These are phyloP conservation scores for Colletotrichum sp. DNA, from an alignment of 2,329 filamentous ascomycete species.

Conservation along the genomic window DNA sequence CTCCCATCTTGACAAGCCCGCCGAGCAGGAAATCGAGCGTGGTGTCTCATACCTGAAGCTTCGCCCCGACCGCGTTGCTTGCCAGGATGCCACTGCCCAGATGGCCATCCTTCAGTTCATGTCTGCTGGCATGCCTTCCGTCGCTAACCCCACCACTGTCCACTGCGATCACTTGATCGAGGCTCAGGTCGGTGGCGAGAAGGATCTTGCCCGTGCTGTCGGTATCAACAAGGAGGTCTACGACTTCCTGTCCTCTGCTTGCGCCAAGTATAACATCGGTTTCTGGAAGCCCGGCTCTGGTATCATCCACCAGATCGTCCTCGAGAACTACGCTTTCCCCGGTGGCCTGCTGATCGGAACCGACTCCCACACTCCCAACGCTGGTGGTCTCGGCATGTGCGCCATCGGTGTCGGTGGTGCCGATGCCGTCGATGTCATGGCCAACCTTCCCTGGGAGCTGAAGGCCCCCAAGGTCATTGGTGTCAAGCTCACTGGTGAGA, in stretches of 20 bases:
- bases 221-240: conserved; percentile 99
- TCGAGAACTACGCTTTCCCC: conserved; percentile 99
- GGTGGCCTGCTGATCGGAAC: conserved; percentile 98
- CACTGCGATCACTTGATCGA: conserved; percentile 99
- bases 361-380: conserved; percentile 97
- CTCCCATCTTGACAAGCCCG: conserved; percentile 96
- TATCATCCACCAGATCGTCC: conserved; percentile 98
- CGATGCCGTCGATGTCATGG: conserved; percentile 98
- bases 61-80: conserved; percentile 95
- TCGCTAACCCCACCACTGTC: conserved; percentile 93
- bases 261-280: conserved; percentile 99
- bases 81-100: conserved; percentile 99
- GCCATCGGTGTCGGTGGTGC: conserved; percentile 98
- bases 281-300: conserved; percentile 99
- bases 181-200: conserved; percentile 88
- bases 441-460: conserved; percentile 94
- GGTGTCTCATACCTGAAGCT: conserved; percentile 96
- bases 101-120: conserved; percentile 99
- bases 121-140: conserved; percentile 95
- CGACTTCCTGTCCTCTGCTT: conserved; percentile 91
- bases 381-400: conserved; percentile 92
- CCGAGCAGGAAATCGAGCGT: conserved; percentile 95
- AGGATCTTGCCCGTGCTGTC: conserved; percentile 91
- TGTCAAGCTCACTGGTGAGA: conserved; percentile 88
- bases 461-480: conserved; percentile 98